Evolutionary conservation across 2,329 filamentous ascomycete species (phyloP).

Genomic region (Colletotrichum sp.): DNA sequence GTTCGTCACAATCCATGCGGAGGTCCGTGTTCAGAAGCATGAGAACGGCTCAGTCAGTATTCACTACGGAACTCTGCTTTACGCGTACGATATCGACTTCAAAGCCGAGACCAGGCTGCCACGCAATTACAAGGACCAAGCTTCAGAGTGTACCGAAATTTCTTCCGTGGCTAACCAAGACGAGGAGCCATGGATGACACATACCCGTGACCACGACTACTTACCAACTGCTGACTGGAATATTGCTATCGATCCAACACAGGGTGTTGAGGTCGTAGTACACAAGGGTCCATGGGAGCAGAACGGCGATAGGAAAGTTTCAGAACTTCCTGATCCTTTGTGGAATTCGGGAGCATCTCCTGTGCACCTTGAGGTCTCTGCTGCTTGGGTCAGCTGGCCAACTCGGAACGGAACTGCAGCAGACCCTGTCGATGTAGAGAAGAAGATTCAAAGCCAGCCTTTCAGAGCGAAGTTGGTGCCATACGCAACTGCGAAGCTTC

Average conservation of each 20-base stretch:
- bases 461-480: conserved; percentile 35
- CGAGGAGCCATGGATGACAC: conserved; percentile 23
- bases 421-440: conserved; percentile 26
- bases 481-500: conserved; percentile 51
- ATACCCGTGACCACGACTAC: conserved; percentile 34
- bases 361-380: conserved; percentile 33
- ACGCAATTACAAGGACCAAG: conserved; percentile 12
- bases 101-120: neutral
- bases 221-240: conserved; percentile 37
- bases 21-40: conserved; percentile 26
- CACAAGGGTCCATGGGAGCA: conserved; percentile 25
- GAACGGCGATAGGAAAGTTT: conserved; percentile 12
- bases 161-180: conserved; percentile 1
- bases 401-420: neutral
- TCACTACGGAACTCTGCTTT: conserved; percentile 48
- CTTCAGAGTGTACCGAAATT: conserved; percentile 29
- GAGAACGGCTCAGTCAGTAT: conserved; percentile 42
- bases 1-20: conserved; percentile 15
- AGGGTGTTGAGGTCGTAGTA: neutral
- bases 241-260: conserved; percentile 31
- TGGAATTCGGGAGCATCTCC: conserved; percentile 39
- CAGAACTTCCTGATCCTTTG: conserved; percentile 31
- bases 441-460: conserved; percentile 28
- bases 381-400: conserved; percentile 21
- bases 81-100: conserved; percentile 42